Conservation (phyloP, 148 eudicot species). For the Selenicereus undatus region DNA sequence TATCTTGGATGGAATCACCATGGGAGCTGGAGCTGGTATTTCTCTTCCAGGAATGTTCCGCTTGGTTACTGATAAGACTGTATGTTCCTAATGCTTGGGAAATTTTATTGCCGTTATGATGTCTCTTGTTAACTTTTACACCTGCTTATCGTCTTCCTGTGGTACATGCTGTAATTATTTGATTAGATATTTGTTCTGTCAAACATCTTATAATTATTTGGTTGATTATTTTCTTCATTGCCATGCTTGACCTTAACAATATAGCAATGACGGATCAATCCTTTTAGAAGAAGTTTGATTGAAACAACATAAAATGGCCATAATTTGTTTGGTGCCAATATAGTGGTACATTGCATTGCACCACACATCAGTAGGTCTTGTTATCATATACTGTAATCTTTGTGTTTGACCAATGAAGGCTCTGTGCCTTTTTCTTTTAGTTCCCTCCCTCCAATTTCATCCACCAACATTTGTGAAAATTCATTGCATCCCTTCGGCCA, state of each 20-base stretch:
- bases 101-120: neutral
- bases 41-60: constrained; percentile 92
- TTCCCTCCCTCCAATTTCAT: neutral
- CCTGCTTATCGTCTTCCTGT: neutral
- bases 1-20: constrained; percentile 76
- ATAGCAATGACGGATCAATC: neutral
- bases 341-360: neutral
- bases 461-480: neutral
- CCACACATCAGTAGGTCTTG: neutral
- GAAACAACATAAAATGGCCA: neutral
- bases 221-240: neutral
- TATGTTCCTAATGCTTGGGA: constrained; percentile 32
- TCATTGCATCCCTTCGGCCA: neutral
- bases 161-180: neutral
- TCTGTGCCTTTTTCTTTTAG: neutral
- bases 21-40: constrained; percentile 91
- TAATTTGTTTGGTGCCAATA: neutral
- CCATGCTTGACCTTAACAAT: neutral
- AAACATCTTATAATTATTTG: no score
- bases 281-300: neutral
- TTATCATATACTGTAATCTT: neutral
- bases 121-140: neutral
- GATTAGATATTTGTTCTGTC: neutral
- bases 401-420: neutral
- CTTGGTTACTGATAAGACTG: constrained; percentile 81